These are phyloP conservation scores for Botryotinia narcissicola DNA, from an alignment of 2,329 filamentous ascomycete genomes.

Conservation along the genomic window DNA sequence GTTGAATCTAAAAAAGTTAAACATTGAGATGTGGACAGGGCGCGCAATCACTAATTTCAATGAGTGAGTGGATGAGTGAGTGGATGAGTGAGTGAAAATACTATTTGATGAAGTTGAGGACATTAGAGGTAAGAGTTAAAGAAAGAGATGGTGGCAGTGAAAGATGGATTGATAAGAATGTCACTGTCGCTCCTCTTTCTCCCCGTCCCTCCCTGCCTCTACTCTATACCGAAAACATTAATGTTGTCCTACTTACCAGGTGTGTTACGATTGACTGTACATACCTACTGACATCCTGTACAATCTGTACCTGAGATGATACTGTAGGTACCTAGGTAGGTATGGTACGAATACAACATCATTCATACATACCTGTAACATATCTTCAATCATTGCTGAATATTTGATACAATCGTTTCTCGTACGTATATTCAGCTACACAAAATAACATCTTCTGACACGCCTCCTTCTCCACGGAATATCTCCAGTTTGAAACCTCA, in stretches of 20 bases:
- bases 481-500: not conserved
- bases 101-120: not conserved
- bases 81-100: not conserved
- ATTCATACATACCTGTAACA: not conserved
- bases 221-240: not conserved
- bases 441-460: constrained; percentile 8
- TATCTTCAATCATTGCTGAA: not conserved
- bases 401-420: not conserved
- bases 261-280: not conserved
- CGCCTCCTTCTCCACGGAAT: not conserved
- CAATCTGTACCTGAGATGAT: not conserved
- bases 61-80: not conserved
- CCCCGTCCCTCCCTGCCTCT: not conserved
- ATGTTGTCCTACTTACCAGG: not conserved
- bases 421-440: not conserved
- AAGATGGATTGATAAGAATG: not conserved
- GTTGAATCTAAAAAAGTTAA: not conserved
- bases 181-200: not conserved
- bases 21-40: not conserved
- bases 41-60: constrained; percentile 8
- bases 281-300: not conserved
- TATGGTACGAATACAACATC: not conserved
- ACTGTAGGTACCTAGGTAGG: not conserved
- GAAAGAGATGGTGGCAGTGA: not conserved
- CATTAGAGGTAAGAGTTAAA: not conserved